These are phyloP conservation scores for Trypanosoma mega DNA, from an alignment of 208 protist species.

Conservation along the genomic window DNA sequence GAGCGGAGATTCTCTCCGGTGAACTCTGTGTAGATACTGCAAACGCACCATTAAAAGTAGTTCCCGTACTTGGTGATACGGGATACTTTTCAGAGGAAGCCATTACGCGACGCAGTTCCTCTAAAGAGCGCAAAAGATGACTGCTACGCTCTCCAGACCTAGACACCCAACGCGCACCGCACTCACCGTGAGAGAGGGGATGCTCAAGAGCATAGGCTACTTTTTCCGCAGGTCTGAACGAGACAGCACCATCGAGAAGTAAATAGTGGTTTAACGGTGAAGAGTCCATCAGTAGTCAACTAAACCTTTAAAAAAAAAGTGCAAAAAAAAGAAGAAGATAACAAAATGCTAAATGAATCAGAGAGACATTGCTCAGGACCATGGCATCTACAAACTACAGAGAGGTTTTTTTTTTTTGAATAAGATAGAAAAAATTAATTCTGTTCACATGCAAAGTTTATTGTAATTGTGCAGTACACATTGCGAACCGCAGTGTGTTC, in stretches of 20 bases:
- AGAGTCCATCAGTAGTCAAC: neutral
- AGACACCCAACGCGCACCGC: neutral
- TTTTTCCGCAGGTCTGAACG: neutral
- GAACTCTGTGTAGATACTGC: constrained; percentile 1
- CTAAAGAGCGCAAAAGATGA: constrained; percentile 24
- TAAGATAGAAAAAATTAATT: no score
- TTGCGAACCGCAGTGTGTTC: no score
- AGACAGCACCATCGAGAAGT: neutral
- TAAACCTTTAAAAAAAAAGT: no score
- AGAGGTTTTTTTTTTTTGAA: no score
- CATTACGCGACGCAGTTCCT: constrained; percentile 22
- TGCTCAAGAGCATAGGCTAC: neutral
- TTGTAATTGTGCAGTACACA: no score
- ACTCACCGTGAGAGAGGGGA: neutral
- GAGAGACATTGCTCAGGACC: no score
- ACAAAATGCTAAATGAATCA: no score
- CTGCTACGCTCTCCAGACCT: neutral
- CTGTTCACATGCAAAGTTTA: no score
- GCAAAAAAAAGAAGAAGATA: no score
- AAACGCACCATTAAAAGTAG: constrained; percentile 23
- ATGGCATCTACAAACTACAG: no score
- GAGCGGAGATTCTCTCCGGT: constrained; percentile 2
- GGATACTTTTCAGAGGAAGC: neutral
- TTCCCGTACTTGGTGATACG: constrained; percentile 39
- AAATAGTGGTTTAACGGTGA: neutral